phyloP scores from a whole-genome alignment of 2,329 filamentous ascomycete species.

The Juglanconis juglandina region DNA sequence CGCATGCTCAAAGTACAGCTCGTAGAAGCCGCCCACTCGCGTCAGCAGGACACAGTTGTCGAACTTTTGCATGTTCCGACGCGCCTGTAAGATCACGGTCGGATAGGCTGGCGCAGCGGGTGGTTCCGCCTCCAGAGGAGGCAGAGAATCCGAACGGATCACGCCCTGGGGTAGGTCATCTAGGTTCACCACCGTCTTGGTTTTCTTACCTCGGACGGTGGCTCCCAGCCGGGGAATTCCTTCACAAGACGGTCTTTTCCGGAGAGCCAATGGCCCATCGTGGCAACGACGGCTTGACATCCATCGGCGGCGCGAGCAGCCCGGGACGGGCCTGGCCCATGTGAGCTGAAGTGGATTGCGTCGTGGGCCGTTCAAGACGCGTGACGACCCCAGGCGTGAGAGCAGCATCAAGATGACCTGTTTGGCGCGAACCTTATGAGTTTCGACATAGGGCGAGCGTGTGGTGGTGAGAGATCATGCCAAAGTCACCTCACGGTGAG shows the following conservation, averaged over 20 bases:
- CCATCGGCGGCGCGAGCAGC: constrained; percentile 1
- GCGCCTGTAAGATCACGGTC: constrained; percentile 82
- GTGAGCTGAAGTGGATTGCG: background rate
- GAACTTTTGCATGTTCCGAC: constrained; percentile 86
- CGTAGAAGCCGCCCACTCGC: constrained; percentile 92
- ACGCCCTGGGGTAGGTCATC: constrained; percentile 56
- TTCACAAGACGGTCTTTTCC: background rate
- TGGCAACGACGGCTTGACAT: constrained; percentile 5
- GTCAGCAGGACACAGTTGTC: constrained; percentile 88
- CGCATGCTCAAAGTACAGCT: constrained; percentile 95
- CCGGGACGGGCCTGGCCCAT: background rate
- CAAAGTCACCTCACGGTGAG: background rate
- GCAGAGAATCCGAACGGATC: constrained; percentile 34
- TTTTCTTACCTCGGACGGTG: constrained; percentile 50
- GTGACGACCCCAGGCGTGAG: constrained; percentile 12
- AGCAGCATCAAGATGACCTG: constrained; percentile 13
- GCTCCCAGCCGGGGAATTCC: background rate
- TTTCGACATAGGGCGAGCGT: background rate
- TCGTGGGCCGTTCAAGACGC: constrained; percentile 8
- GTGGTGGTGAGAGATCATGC: background rate
- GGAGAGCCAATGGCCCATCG: constrained; percentile 4
- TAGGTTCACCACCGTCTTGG: constrained; percentile 49
- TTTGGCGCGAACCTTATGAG: background rate
- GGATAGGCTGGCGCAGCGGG: constrained; percentile 64
- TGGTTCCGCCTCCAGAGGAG: constrained; percentile 35